phyloP scores from a whole-genome alignment of 805 yeast species.

The Cyberlindnera suaveolens region DNA sequence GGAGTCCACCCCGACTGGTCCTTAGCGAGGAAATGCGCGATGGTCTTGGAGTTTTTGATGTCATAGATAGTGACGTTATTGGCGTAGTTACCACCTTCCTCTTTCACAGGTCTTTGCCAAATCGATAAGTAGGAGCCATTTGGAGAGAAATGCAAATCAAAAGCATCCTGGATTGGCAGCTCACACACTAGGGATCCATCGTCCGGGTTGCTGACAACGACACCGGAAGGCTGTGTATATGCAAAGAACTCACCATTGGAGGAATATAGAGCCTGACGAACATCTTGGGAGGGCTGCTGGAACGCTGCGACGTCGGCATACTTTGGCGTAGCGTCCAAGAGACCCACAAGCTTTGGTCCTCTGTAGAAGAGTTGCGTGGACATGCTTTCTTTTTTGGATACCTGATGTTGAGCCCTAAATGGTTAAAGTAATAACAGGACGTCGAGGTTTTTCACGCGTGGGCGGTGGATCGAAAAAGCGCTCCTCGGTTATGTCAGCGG shows the following conservation, averaged over 20 bases:
- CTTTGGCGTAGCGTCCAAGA: slow-evolving; percentile 41
- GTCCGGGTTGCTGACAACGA: slow-evolving; percentile 51
- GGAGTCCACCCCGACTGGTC: slow-evolving; percentile 89
- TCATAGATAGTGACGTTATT: slow-evolving; percentile 79
- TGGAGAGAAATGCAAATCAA: slow-evolving; percentile 86
- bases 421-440: too few relatives aligned
- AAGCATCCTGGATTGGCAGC: slow-evolving; percentile 58
- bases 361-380: slow-evolving; percentile 31
- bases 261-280: slow-evolving; percentile 61
- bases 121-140: slow-evolving; percentile 74
- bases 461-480: too few relatives aligned
- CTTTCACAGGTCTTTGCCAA: slow-evolving; percentile 82
- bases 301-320: slow-evolving; percentile 25
- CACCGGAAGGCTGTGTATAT: slow-evolving; percentile 59
- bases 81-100: slow-evolving; percentile 67
- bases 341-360: slow-evolving; percentile 49
- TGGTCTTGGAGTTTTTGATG: slow-evolving; percentile 39
- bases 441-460: too few relatives aligned
- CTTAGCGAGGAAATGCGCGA: slow-evolving; percentile 66
- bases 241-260: slow-evolving; percentile 66
- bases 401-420: too few relatives aligned
- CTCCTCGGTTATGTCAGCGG: too few relatives aligned
- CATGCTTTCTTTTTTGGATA: slow-evolving; percentile 15
- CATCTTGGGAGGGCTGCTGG: slow-evolving; percentile 34
- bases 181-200: slow-evolving; percentile 40